Conservation (phyloP, 2,329 filamentous ascomycete genomes). For the Microdochium nivale region DNA sequence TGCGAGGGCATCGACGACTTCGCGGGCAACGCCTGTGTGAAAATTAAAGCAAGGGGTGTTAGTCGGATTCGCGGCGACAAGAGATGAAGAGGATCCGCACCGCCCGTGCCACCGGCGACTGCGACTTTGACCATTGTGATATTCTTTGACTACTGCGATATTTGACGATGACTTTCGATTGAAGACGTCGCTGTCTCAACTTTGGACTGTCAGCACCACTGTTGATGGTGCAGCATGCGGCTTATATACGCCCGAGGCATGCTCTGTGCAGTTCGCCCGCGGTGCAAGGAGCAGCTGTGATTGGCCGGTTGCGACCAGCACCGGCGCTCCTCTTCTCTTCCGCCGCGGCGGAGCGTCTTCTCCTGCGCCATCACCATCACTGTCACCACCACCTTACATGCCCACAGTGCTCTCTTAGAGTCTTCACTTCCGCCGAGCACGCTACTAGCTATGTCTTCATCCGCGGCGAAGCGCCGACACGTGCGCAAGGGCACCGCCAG, state of each 20-base stretch:
- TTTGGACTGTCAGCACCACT: too few relatives aligned
- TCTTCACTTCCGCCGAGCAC: too few relatives aligned
- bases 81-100: neutral
- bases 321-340: neutral
- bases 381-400: too few relatives aligned
- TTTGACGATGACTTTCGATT: too few relatives aligned
- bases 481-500: slow-evolving; percentile 47
- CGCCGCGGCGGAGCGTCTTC: neutral
- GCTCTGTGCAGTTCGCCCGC: neutral
- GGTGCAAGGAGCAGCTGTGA: neutral
- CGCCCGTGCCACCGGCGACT: slow-evolving; percentile 25
- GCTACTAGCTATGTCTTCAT: neutral
- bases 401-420: too few relatives aligned
- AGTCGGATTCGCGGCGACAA: neutral
- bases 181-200: too few relatives aligned
- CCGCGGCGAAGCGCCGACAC: slow-evolving; percentile 24
- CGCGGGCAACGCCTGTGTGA: slow-evolving; percentile 38
- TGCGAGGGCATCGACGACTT: slow-evolving; percentile 41
- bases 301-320: neutral
- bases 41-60: neutral
- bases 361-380: too few relatives aligned
- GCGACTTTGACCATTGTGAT: slow-evolving; percentile 33
- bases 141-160: too few relatives aligned
- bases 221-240: too few relatives aligned
- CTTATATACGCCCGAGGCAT: neutral